Evolutionary conservation across 2,329 filamentous ascomycete species (phyloP), one percentile per base, ranked within the genome.

Genomic region (Microdochium nivale): DNA sequence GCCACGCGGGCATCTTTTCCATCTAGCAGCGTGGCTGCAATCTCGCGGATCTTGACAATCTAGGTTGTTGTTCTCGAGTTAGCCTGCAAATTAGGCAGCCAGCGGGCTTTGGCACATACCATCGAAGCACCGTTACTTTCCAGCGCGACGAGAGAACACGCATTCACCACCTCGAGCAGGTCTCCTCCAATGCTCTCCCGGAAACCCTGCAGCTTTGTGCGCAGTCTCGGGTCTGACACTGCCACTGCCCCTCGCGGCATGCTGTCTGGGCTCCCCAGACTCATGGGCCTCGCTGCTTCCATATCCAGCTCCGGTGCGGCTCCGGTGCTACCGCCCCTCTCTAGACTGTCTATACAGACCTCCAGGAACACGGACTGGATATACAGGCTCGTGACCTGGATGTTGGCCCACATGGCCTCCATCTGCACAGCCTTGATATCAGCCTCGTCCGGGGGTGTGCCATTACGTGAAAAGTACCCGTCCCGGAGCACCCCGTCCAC

Each of bases 381-480:
- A 37, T 60, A 60, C 9, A 61, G 55, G 33, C 53, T 55, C 11
- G 60, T 60, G 40, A 62, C 56, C 40, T 62, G 56, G 14, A 62
- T 57, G 40, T 62, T 62, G 16, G 56, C 55, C 47, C 57, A 54
- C 60, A 60, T 60, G 30, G 59, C 57, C 5, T 58, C 56, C 47
- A 60, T 59, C 40, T 56, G 55, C 13, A 35, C 48, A 1, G 35
- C 35, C 19, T 8, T 13, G 23, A 43, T 33, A 24, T 25, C 21
- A 21, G 48, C 5, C 25, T 11, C 21, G 47, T 52, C 16, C 49
- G 35, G 35, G 27, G 23, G 37, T 16, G 16, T 24, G 43, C 25
- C 13, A 19, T 24, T 16, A 25, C 46, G 33, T 33, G 25, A 16
- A 9, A 51, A 24, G 16, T 51, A 21, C 4, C 25, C 32, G 24